Evolutionary conservation across 768 basidiomycete genomes (phyloP), one percentile per base, ranked within the genome.

Genomic region (Termitomyces sp.): DNA sequence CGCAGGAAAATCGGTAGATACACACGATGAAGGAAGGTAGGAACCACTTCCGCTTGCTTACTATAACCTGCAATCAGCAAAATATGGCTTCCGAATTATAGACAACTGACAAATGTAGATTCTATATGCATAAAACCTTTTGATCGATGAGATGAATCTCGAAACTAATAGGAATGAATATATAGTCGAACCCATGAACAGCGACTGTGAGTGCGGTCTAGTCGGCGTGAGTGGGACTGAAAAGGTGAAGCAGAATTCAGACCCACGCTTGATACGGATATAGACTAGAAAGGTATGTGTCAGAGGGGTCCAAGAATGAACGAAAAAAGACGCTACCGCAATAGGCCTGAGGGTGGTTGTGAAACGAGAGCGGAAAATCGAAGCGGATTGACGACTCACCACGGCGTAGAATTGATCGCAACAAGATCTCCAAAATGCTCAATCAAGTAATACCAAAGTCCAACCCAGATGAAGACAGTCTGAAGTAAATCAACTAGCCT

Each of bases 391-490:
- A 7, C 5, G 28, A 42, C 51, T 23, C 23, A 50, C 58, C 59
- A 56, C 3, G 59, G 55, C 0, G 59, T 56, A 12, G 50, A 21
- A 48, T 52, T 31, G 3, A 47, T 48, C 9, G 40, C 9, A 26
- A 12, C 17, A n/a, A 10, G 30, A 9, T 60, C 44, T 7, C 58
- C 53, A 28, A 48, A 60, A 50, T 53, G 55, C 26, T 31, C 19
- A 19, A 56, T 53, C 10, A 51, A 5, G 12, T 53, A 53, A 19
- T 53, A 56, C 55, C 59, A 57, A 28, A 60, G 30, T 28, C 35
- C 50, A n/a, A 50, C 44, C 59, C 58, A 60, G 12, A 60, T 60
- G 38, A 60, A 49, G 11, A 19, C 17, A 8, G 55, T 56, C 33
- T 56, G 55, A 12, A 44, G 40, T 5, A 47, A 6, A 23, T 60